phyloP scores from a whole-genome alignment of 2,329 filamentous ascomycete genomes.

The Helotiales sp. region DNA sequence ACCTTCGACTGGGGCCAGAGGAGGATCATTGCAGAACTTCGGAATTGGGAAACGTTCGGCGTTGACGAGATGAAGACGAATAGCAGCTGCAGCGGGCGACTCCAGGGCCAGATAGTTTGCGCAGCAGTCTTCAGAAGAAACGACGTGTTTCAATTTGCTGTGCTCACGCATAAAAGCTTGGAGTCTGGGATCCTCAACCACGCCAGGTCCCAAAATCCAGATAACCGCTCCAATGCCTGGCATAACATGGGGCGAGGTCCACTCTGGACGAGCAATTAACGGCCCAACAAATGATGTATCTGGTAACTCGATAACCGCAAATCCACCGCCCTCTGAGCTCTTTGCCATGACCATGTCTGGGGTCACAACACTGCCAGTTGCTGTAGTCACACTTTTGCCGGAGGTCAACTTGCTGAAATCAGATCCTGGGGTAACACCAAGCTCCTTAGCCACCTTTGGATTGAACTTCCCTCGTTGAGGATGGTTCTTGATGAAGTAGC shows the following conservation, averaged over 20 bases:
- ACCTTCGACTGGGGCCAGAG: slow-evolving; percentile 9
- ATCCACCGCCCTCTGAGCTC: slow-evolving; percentile 68
- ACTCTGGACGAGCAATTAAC: slow-evolving; percentile 74
- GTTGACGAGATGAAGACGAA: slow-evolving; percentile 75
- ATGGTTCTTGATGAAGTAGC: slow-evolving; percentile 83
- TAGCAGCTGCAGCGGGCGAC: slow-evolving; percentile 67
- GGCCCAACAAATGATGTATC: slow-evolving; percentile 70
- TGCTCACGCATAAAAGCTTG: slow-evolving; percentile 71
- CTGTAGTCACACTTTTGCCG: slow-evolving; percentile 67
- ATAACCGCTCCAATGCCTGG: slow-evolving; percentile 70
- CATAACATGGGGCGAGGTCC: slow-evolving; percentile 68
- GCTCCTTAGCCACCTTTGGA: slow-evolving; percentile 62
- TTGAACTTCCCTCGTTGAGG: slow-evolving; percentile 82
- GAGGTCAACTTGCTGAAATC: slow-evolving; percentile 65
- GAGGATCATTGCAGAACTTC: slow-evolving; percentile 58
- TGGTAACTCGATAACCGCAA: slow-evolving; percentile 82
- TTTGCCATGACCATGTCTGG: slow-evolving; percentile 85
- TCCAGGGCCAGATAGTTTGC: slow-evolving; percentile 77
- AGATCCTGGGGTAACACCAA: slow-evolving; percentile 65
- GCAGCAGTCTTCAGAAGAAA: slow-evolving; percentile 75
- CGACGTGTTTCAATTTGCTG: slow-evolving; percentile 69
- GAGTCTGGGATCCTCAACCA: slow-evolving; percentile 67
- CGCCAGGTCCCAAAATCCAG: slow-evolving; percentile 78
- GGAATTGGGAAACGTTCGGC: slow-evolving; percentile 74
- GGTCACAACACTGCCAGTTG: slow-evolving; percentile 72